Evolutionary conservation across 75 land plant genomes (phyloP), one percentile per base, ranked within the genome.

Genomic region (Isoetes taiwanensis): DNA sequence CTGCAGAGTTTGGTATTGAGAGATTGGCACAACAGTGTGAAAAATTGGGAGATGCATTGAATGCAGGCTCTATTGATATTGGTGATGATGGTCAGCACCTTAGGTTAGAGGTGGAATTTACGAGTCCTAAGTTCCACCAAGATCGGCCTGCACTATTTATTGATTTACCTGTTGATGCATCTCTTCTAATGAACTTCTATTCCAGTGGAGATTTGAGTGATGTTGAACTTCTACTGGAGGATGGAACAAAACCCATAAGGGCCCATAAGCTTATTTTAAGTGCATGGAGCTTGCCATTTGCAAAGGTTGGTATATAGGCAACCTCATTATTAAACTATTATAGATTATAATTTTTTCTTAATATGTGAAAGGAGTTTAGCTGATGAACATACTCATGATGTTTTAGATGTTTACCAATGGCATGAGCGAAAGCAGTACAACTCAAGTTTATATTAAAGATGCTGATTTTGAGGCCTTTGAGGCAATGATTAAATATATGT

Each of bases 351-450:
- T 54, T 6, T 54, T 4, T 37, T 37, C 12, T 10, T 10, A 37
- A 10, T 14, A 37, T 37, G 39, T 37, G 39, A 37, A 37, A 14
- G 39, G 14, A 37, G 14, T 37, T 37, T 37, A 14, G n/a, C n/a
- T n/a, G 39, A 37, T 37, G 39, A 10, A 37, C 39, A 37, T 14
- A 37, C 14, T 37, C 39, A 37, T 37, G 39, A 9, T 10, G 19
- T 41, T 55, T 64, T 83, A 93, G 94, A 93, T 93, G 94, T 93
- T 93, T 58, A 93, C 98, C 30, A 93, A 86, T 79, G 98, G 89
- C 43, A 93, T 93, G 98, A 55, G 61, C 32, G 94, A 93, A 58
- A 93, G 75, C 63, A 60, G n/a, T 39, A 59, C 75, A 33, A 59
- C 77, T 24, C 67, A 77, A 54, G 65, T 86, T 35, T 58, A 30